Evolutionary conservation across 495 filamentous ascomycete genomes (phyloP).

Genomic region (Talaromyces ruber): DNA sequence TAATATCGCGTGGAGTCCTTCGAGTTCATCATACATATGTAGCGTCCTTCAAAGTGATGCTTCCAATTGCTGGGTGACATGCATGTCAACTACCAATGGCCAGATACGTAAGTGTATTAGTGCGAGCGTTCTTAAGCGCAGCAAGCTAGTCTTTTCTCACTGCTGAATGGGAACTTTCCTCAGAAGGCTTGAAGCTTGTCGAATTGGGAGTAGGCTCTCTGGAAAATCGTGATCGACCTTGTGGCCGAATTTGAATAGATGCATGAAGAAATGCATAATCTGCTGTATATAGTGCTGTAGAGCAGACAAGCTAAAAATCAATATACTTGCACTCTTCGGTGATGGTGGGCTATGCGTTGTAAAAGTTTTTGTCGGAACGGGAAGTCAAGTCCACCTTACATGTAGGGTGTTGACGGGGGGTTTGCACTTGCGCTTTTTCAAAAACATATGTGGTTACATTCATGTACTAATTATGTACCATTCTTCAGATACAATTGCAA

Average conservation of each 20-base stretch:
- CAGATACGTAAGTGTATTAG: neutral
- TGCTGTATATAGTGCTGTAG: neutral
- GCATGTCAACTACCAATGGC: slow-evolving; percentile 4
- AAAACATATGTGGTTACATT: neutral
- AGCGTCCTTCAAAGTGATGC: slow-evolving; percentile 6
- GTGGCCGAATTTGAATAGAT: neutral
- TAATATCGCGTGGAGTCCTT: neutral
- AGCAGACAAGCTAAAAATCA: neutral
- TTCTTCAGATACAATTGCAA: neutral
- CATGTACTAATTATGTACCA: neutral
- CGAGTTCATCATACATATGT: neutral
- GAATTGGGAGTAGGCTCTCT: neutral
- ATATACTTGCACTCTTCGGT: neutral
- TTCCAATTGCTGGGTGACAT: slow-evolving; percentile 5
- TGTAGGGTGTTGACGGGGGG: neutral
- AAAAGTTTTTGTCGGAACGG: neutral
- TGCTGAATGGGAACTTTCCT: neutral
- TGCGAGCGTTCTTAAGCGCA: neutral
- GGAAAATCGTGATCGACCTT: neutral
- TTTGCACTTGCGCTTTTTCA: neutral
- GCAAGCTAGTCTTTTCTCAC: neutral
- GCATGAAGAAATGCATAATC: neutral
- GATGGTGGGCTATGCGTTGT: neutral
- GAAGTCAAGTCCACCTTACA: neutral
- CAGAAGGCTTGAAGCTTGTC: neutral